Conservation (phyloP, 2,329 filamentous ascomycete species). For the Westerdykella aurantiaca region DNA sequence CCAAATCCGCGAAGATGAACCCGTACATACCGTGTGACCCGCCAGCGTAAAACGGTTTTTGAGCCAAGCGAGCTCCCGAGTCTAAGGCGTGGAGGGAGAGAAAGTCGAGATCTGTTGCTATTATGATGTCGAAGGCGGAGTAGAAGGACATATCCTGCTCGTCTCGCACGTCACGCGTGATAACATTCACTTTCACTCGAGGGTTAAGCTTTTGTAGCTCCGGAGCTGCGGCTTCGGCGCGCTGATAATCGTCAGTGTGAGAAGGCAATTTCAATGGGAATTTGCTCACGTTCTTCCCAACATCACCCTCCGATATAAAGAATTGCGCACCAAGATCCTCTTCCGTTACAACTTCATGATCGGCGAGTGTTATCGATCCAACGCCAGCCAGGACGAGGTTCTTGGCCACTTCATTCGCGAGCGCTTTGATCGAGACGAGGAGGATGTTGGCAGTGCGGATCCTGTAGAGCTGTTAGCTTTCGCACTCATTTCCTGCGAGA, state of each 20-base stretch:
- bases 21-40: slow-evolving; percentile 86
- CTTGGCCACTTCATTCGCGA: slow-evolving; percentile 93
- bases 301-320: slow-evolving; percentile 65
- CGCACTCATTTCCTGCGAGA: neutral
- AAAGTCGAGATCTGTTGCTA: slow-evolving; percentile 82
- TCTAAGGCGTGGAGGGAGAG: slow-evolving; percentile 73
- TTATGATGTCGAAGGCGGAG: slow-evolving; percentile 72
- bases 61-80: slow-evolving; percentile 71
- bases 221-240: slow-evolving; percentile 72
- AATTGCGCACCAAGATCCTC: slow-evolving; percentile 66
- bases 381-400: slow-evolving; percentile 94
- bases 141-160: slow-evolving; percentile 69
- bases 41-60: slow-evolving; percentile 81
- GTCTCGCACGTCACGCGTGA: slow-evolving; percentile 55
- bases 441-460: slow-evolving; percentile 87
- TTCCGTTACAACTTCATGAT: slow-evolving; percentile 68
- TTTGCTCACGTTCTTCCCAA: slow-evolving; percentile 64
- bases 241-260: slow-evolving; percentile 40
- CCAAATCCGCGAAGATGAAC: slow-evolving; percentile 89
- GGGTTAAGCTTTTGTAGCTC: slow-evolving; percentile 84
- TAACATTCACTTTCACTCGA: slow-evolving; percentile 69
- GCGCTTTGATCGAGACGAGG: slow-evolving; percentile 77
- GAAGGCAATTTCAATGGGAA: neutral
- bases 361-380: slow-evolving; percentile 80
- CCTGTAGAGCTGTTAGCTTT: slow-evolving; percentile 40